Conservation (phyloP, 1,139 yeast genomes). For the Schwanniomyces etchellsii region DNA sequence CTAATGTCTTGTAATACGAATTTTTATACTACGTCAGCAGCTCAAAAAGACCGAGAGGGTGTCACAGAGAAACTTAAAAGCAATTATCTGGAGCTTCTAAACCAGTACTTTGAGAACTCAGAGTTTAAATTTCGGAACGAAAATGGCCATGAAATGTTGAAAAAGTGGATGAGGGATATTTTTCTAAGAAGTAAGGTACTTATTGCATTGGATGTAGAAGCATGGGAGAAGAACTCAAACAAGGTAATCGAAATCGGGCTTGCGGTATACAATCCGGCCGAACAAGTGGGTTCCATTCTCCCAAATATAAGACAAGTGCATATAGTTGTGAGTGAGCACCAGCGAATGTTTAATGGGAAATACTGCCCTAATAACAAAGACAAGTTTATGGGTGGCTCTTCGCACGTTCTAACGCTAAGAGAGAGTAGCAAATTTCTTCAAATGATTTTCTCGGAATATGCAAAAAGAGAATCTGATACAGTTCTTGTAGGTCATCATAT, state of each 20-base stretch:
- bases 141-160: constrained; percentile 13
- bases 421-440: constrained; percentile 37
- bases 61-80: too few relatives aligned
- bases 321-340: constrained; percentile 50
- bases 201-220: constrained; percentile 63
- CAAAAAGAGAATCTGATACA: constrained; percentile 13
- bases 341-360: constrained; percentile 41
- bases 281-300: constrained; percentile 28
- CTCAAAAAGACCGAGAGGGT: too few relatives aligned
- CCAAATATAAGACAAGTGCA: constrained; percentile 53
- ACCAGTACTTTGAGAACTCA: constrained; percentile 13
- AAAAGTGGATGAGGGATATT: constrained; percentile 20
- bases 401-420: constrained; percentile 33
- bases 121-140: constrained; percentile 15
- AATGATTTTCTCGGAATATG: constrained; percentile 36
- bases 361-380: constrained; percentile 63
- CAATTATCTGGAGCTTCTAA: constrained; percentile 2
- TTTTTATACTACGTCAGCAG: too few relatives aligned
- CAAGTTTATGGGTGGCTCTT: constrained; percentile 53
- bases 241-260: constrained; percentile 67
- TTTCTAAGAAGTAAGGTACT: constrained; percentile 32
- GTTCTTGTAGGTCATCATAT: constrained; percentile 69
- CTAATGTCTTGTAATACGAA: too few relatives aligned
- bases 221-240: constrained; percentile 46
- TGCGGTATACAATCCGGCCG: constrained; percentile 57